Conservation (phyloP, 1,284 basidiomycete genomes). For the Cerrena zonata region DNA sequence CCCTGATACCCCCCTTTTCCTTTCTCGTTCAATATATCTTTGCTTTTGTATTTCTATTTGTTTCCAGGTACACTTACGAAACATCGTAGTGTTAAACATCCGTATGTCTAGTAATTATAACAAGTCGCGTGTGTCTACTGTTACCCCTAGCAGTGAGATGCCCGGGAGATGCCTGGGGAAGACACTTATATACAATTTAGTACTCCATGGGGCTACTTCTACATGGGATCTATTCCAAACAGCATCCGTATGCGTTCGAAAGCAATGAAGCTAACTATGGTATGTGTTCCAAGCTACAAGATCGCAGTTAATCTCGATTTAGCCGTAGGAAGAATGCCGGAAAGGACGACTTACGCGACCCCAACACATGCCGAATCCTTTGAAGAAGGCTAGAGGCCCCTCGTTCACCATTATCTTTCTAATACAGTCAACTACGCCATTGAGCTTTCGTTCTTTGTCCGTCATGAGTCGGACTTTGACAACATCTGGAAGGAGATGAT, state of each 20-base stretch:
- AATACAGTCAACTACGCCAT: constrained; percentile 30
- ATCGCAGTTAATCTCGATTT: background rate
- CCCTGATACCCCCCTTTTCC: no score
- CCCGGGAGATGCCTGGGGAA: no score
- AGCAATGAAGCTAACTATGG: constrained; percentile 32
- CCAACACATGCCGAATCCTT: constrained; percentile 38
- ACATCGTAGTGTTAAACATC: no score
- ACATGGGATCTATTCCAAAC: constrained; percentile 34
- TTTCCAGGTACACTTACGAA: no score
- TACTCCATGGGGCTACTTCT: no score
- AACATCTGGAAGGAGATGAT: constrained; percentile 30
- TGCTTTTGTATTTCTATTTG: no score
- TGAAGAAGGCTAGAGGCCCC: constrained; percentile 33
- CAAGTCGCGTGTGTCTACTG: no score
- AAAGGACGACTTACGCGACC: constrained; percentile 30
- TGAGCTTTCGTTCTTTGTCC: constrained; percentile 30
- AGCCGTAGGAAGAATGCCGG: background rate
- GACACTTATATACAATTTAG: no score
- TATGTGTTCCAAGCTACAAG: constrained; percentile 32
- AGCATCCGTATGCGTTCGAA: constrained; percentile 30
- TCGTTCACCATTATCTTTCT: constrained; percentile 27
- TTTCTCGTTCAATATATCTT: no score
- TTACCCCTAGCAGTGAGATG: no score
- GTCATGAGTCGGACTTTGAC: constrained; percentile 39
- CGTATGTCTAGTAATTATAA: no score